Conservation (phyloP, 2,329 filamentous ascomycete species). For the Penicillium sp. region DNA sequence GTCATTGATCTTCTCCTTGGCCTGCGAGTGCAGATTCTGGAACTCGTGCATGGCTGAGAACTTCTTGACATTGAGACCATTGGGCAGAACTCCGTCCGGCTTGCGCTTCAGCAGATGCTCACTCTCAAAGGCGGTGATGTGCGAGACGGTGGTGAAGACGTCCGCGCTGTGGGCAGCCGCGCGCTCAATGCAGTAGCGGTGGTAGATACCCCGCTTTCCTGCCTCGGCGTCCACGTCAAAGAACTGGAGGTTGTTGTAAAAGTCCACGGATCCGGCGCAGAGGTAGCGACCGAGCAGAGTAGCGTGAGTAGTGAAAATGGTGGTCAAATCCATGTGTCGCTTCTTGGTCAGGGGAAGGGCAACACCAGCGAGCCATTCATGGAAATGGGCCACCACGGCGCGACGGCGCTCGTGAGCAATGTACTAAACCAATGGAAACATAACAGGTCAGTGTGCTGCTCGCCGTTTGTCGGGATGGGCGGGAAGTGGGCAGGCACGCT, state of each 20-base stretch:
- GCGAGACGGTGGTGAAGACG: slow-evolving; percentile 97
- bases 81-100: slow-evolving; percentile 91
- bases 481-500: too few relatives aligned
- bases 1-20: slow-evolving; percentile 97
- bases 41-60: slow-evolving; percentile 98
- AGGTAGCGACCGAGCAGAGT: slow-evolving; percentile 93
- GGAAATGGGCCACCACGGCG: slow-evolving; percentile 95
- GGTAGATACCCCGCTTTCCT: slow-evolving; percentile 96
- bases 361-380: slow-evolving; percentile 96
- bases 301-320: slow-evolving; percentile 97
- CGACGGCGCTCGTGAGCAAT: slow-evolving; percentile 86
- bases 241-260: slow-evolving; percentile 97
- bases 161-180: slow-evolving; percentile 86
- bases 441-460: neutral
- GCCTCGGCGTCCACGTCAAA: slow-evolving; percentile 97
- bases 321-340: slow-evolving; percentile 91
- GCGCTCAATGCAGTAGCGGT: slow-evolving; percentile 95
- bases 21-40: slow-evolving; percentile 93
- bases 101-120: slow-evolving; percentile 97
- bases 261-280: slow-evolving; percentile 94
- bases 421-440: slow-evolving; percentile 54
- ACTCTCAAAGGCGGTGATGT: slow-evolving; percentile 97
- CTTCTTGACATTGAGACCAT: slow-evolving; percentile 96
- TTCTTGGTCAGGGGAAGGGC: slow-evolving; percentile 87
- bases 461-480: neutral